Evolutionary conservation across 768 basidiomycete genomes (phyloP).

Genomic region (Hypholoma fasciculare): DNA sequence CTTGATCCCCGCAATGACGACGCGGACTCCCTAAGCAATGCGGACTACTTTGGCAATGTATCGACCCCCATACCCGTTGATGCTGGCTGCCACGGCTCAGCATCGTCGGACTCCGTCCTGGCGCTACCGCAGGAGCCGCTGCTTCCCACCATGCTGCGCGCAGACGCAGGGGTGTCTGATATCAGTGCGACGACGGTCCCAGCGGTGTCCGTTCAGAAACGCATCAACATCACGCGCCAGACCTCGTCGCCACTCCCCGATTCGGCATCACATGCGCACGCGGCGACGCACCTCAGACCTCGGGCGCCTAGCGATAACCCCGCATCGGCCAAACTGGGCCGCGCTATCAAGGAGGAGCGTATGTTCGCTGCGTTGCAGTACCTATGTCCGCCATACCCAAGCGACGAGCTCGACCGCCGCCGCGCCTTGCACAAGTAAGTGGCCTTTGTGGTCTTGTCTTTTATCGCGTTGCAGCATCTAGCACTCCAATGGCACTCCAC

Average conservation of each 20-base stretch:
- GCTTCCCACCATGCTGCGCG: slow-evolving; percentile 9
- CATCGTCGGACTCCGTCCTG: not conserved
- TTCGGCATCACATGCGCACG: slow-evolving; percentile 19
- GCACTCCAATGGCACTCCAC: not conserved
- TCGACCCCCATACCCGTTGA: slow-evolving; percentile 1
- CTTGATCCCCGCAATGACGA: slow-evolving; percentile 2
- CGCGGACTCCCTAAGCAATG: not conserved
- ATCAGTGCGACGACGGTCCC: slow-evolving; percentile 38
- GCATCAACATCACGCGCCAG: slow-evolving; percentile 59
- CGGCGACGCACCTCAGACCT: slow-evolving; percentile 30
- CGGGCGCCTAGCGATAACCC: slow-evolving; percentile 31
- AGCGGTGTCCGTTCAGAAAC: slow-evolving; percentile 40
- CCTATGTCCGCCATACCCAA: slow-evolving; percentile 80
- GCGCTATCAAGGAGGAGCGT: slow-evolving; percentile 66
- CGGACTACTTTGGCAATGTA: slow-evolving; percentile 25
- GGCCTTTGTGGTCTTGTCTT: not conserved
- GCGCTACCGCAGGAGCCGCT: not conserved
- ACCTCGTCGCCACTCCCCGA: slow-evolving; percentile 64
- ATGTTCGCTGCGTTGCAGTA: slow-evolving; percentile 66
- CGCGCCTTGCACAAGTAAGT: slow-evolving; percentile 83
- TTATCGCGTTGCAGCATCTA: not conserved
- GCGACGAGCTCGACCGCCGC: slow-evolving; percentile 79
- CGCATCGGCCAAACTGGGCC: slow-evolving; percentile 37
- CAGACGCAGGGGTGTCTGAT: slow-evolving; percentile 8
- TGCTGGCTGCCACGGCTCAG: not conserved